Percentiles rank a stretch among this genome's conserved stretches.
These are phyloP conservation scores for Dioscorea alata DNA, from an alignment of 106 monocot species.

Conservation along the genomic window DNA sequence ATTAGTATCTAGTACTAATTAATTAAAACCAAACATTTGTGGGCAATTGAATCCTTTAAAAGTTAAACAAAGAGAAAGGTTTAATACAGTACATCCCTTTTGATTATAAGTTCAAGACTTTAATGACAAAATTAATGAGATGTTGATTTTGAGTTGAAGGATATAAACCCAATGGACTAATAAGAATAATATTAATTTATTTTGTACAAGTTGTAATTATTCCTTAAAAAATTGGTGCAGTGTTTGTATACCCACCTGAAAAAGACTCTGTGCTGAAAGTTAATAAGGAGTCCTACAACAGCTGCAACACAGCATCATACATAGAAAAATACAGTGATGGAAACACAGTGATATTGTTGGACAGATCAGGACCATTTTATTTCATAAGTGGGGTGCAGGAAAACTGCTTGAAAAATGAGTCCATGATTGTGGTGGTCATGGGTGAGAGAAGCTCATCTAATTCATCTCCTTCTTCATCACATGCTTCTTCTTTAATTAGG, in stretches of 20 bases:
- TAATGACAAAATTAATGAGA: too few species aligned
- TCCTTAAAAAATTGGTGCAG: constrained; percentile 20
- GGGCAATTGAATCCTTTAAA: too few species aligned
- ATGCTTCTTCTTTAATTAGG: neutral
- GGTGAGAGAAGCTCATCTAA: constrained; percentile 10
- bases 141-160: too few species aligned
- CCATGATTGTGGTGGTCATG: constrained; percentile 14
- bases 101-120: too few species aligned
- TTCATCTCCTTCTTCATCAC: neutral
- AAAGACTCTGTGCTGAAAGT: constrained; percentile 56
- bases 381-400: constrained; percentile 51
- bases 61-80: too few species aligned
- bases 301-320: constrained; percentile 57
- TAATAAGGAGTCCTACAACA: constrained; percentile 28
- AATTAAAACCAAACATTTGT: too few species aligned
- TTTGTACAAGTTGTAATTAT: too few species aligned
- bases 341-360: constrained; percentile 43
- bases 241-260: constrained; percentile 39
- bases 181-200: too few species aligned
- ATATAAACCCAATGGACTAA: too few species aligned
- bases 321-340: constrained; percentile 38
- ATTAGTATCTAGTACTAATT: too few species aligned
- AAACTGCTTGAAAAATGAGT: constrained; percentile 42
- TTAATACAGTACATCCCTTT: too few species aligned
- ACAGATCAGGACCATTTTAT: constrained; percentile 40